phyloP scores from a whole-genome alignment of 805 yeast genomes.

The Teunomyces tritomae region DNA sequence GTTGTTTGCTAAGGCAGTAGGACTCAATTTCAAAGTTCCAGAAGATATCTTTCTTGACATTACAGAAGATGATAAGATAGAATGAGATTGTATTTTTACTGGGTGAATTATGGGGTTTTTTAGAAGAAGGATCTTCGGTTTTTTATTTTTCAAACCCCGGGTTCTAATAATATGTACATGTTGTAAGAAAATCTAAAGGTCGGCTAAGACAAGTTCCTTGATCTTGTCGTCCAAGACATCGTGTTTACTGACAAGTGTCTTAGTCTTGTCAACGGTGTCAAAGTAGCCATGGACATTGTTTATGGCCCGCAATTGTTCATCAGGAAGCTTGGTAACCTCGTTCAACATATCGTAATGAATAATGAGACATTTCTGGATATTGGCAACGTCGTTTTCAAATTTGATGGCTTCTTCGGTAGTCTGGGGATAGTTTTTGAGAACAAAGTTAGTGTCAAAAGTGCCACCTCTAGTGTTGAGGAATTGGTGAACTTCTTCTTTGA shows the following conservation, averaged over 20 bases:
- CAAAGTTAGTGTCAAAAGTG: conserved; percentile 44
- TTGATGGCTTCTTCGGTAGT: conserved; percentile 64
- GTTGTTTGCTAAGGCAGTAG: conserved; percentile 55
- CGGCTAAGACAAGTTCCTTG: conserved; percentile 15
- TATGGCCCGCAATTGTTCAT: conserved; percentile 23
- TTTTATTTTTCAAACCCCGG: background rate
- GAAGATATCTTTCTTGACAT: conserved; percentile 54
- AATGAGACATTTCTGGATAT: conserved; percentile 41
- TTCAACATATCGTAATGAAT: conserved; percentile 28
- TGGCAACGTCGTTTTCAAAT: conserved; percentile 68
- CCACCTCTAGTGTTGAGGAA: conserved; percentile 37
- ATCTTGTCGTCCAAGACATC: conserved; percentile 22
- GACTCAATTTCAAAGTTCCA: conserved; percentile 61
- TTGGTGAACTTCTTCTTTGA: conserved; percentile 36
- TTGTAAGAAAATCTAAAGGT: background rate
- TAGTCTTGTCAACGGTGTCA: conserved; percentile 54
- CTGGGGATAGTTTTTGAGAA: conserved; percentile 59
- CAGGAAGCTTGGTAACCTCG: conserved; percentile 16
- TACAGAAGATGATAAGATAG: background rate
- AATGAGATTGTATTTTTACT: too few species aligned
- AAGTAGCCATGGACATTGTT: conserved; percentile 62
- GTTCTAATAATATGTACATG: background rate
- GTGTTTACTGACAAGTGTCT: conserved; percentile 11
- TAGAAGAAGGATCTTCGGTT: background rate
- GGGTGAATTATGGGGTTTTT: too few species aligned